Evolutionary conservation across 2,329 filamentous ascomycete species (phyloP).

Genomic region (Xylogone sp.): DNA sequence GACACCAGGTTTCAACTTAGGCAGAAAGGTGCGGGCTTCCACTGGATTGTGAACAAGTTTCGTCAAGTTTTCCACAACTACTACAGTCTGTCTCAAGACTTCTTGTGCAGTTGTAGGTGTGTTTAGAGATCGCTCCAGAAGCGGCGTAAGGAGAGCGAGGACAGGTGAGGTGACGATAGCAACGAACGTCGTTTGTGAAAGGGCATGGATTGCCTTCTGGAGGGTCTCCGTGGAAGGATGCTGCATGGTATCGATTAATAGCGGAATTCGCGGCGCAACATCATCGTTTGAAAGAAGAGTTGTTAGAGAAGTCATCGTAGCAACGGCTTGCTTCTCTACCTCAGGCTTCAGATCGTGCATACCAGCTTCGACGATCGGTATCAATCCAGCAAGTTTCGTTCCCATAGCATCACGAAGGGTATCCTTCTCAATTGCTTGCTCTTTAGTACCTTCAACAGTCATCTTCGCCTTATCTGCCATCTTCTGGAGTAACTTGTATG

Average conservation of each 20-base stretch:
- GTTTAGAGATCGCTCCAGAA: slow-evolving; percentile 91
- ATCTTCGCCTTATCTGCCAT: slow-evolving; percentile 96
- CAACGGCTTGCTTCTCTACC: slow-evolving; percentile 81
- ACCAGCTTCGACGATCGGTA: slow-evolving; percentile 84
- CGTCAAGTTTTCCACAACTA: slow-evolving; percentile 96
- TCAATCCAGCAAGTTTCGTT: slow-evolving; percentile 77
- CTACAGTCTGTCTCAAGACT: slow-evolving; percentile 89
- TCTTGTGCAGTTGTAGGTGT: slow-evolving; percentile 88
- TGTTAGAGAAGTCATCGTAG: slow-evolving; percentile 88
- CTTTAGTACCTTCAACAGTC: slow-evolving; percentile 70
- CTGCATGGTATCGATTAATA: slow-evolving; percentile 93
- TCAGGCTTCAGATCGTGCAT: slow-evolving; percentile 97
- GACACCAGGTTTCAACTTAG: slow-evolving; percentile 90
- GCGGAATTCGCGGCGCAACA: slow-evolving; percentile 84
- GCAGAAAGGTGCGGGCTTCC: slow-evolving; percentile 91
- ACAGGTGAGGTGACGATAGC: slow-evolving; percentile 94
- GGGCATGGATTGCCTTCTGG: slow-evolving; percentile 93
- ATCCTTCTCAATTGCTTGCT: slow-evolving; percentile 85
- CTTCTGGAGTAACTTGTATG: slow-evolving; percentile 77
- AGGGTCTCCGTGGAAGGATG: slow-evolving; percentile 83
- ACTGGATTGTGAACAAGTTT: slow-evolving; percentile 96
- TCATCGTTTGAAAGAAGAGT: slow-evolving; percentile 94
- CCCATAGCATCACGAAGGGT: slow-evolving; percentile 89
- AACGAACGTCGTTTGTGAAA: slow-evolving; percentile 98
- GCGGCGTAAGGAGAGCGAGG: slow-evolving; percentile 86